phyloP scores from a whole-genome alignment of 108 stramenopile species.

The Nitzschia palea region DNA sequence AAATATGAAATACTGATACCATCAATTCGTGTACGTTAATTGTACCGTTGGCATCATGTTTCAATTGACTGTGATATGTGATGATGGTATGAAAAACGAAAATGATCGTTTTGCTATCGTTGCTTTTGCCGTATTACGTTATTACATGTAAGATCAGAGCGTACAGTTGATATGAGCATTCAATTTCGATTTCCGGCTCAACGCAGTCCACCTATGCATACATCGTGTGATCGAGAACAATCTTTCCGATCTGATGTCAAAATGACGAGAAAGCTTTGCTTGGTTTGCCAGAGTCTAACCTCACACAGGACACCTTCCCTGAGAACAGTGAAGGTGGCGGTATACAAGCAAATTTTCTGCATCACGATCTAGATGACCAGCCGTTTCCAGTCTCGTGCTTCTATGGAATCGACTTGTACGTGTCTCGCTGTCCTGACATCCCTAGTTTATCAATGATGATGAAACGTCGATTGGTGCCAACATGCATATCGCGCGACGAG shows the following conservation, averaged over 20 bases:
- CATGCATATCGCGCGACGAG: conserved; percentile 52
- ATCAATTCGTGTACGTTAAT: no score
- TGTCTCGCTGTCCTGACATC: no score
- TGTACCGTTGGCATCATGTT: no score
- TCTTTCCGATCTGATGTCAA: conserved; percentile 17
- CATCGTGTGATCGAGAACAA: conserved; percentile 8
- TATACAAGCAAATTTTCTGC: conserved; percentile 26
- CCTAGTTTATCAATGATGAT: conserved; percentile 57
- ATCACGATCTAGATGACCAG: conserved; percentile 45
- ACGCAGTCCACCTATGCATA: not conserved
- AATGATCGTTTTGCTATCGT: no score
- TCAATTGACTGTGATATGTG: no score
- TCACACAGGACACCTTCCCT: conserved; percentile 1
- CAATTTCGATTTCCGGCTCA: conserved; percentile 17
- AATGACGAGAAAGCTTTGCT: conserved; percentile 23
- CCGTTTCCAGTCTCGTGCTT: no score
- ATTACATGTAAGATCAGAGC: no score
- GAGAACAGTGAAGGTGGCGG: not conserved
- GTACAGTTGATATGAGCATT: no score
- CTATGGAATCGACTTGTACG: no score
- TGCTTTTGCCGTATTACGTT: no score
- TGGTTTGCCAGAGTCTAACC: conserved; percentile 1
- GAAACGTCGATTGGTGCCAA: conserved; percentile 52
- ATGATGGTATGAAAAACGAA: no score
- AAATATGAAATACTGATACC: no score